Evolutionary conservation across 2,329 filamentous ascomycete genomes (phyloP).

Genomic region (Fusarium siculi): DNA sequence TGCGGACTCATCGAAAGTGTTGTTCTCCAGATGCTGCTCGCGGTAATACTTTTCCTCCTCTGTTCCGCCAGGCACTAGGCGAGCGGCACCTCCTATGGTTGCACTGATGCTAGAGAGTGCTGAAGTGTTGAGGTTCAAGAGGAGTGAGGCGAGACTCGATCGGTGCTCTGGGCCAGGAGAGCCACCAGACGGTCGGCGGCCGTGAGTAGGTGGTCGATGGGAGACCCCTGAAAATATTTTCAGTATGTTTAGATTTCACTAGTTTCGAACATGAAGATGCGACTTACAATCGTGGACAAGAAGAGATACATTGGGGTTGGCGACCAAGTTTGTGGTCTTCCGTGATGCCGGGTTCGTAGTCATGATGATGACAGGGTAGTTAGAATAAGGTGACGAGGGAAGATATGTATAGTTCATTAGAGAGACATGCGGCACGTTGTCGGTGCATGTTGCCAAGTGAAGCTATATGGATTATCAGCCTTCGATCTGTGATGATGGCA

Average conservation of each 20-base stretch:
- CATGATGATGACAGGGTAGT: conserved; percentile 90
- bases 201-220: conserved; percentile 83
- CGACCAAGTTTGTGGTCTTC: conserved; percentile 83
- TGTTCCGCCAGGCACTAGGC: conserved; percentile 76
- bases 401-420: conserved; percentile 99
- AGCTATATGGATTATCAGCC: conserved; percentile 66
- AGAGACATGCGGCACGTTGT: conserved; percentile 88
- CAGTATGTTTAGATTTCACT: not conserved
- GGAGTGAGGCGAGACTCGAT: conserved; percentile 81
- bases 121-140: conserved; percentile 91
- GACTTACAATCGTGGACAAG: conserved; percentile 89
- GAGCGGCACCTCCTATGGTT: conserved; percentile 90
- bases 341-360: conserved; percentile 84
- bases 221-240: conserved; percentile 73
- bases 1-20: conserved; percentile 77
- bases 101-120: conserved; percentile 89
- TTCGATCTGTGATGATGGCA: conserved; percentile 5
- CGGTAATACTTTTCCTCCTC: conserved; percentile 89
- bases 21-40: conserved; percentile 87
- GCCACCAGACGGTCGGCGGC: conserved; percentile 66
- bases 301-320: conserved; percentile 88
- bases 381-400: conserved; percentile 75
- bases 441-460: conserved; percentile 90
- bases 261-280: not conserved
- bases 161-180: conserved; percentile 72